Evolutionary conservation across 2,329 filamentous ascomycete genomes (phyloP), one percentile per base, ranked within the genome.

Genomic region (Neofusicoccum sp.): DNA sequence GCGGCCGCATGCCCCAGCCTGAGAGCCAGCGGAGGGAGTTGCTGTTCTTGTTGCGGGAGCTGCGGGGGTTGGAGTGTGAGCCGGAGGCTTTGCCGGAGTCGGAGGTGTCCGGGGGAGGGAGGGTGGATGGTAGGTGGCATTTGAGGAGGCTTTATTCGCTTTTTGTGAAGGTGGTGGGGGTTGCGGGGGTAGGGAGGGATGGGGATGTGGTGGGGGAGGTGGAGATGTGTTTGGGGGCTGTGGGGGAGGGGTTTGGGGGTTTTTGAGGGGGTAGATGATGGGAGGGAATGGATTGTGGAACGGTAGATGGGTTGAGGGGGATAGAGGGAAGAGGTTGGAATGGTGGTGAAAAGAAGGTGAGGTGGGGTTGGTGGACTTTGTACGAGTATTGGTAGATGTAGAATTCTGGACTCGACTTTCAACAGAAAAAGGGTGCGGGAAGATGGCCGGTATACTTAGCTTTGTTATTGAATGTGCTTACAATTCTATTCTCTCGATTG

Each of bases 1-100:
- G 95, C 12, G 93, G 95, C 0, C 84, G 87, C 53, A 95, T 96
- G 86, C 95, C 95, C 4, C 90, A 95, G 71, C 93, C 93, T 0
- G 80, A 91, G 4, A 88, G 86, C 7, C 90, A 96, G 69, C 84
- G 90, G 44, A 87, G 84, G 63, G 95, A 96, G 71, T 77, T 99
- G 9, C 71, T 89, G 4, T 89, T 90, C 68, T 81, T 93, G 26
- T 78, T 98, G 16, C 76, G 79, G 51, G 79, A 84, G 47, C 78
- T 96, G 34, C 84, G 89, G 1, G 79, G 81, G 16, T 77, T 98
- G 62, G 79, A 82, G 59, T 89, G 88, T 59, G 88, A 92, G 65
- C 84, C 86, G 0, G 82, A 83, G 3, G 88, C 89, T 0, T 89
- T 95, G 28, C 86, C 67, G 4, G 66, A 65, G 6, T 67, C 68